Conservation (phyloP, 106 monocot species). For the Allium cepa region DNA sequence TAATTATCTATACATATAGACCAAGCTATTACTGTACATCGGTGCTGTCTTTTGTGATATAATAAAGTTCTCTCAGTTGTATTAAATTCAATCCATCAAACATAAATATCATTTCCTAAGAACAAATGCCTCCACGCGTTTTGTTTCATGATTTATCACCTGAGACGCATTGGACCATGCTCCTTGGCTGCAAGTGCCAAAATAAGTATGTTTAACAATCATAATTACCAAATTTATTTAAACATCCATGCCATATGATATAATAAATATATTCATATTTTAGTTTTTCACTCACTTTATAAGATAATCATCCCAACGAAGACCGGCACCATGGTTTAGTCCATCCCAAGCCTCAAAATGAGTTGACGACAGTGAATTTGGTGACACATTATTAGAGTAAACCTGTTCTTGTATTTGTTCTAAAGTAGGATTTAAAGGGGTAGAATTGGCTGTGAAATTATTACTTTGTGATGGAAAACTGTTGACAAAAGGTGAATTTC, state of each 20-base stretch:
- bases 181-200: slow-evolving; percentile 6
- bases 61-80: not conserved
- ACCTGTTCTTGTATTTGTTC: slow-evolving; percentile 4
- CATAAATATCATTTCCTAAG: not conserved
- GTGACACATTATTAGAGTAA: slow-evolving; percentile 3
- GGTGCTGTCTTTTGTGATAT: too few species aligned
- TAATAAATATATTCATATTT: not conserved
- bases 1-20: too few species aligned
- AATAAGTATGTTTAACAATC: not conserved
- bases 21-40: not conserved
- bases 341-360: slow-evolving; percentile 16
- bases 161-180: not conserved
- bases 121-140: not conserved
- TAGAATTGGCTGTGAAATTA: not conserved
- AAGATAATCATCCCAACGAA: slow-evolving; percentile 20
- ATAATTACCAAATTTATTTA: not conserved
- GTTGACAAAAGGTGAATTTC: not conserved
- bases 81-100: not conserved
- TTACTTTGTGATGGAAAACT: not conserved
- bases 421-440: not conserved
- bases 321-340: slow-evolving; percentile 4
- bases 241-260: not conserved
- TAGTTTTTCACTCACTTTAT: slow-evolving; percentile 10
- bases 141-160: slow-evolving; percentile 10
- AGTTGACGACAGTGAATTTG: not conserved